Conservation (phyloP, 306 rosid genomes). For the Dicorynia guianensis region DNA sequence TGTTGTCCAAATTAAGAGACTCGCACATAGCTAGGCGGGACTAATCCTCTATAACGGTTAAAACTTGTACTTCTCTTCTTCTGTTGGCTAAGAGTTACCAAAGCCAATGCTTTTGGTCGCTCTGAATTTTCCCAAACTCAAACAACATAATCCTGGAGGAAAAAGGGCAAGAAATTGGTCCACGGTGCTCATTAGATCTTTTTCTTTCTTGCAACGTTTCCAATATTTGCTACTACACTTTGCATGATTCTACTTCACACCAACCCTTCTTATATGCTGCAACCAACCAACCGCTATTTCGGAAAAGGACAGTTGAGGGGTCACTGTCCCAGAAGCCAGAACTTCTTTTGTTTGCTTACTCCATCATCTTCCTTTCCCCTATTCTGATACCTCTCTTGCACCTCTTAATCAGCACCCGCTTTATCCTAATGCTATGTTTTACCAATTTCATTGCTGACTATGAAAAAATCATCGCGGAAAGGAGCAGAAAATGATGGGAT, state of each 20-base stretch:
- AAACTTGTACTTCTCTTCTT: too few species aligned
- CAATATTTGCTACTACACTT: slow-evolving; percentile 2
- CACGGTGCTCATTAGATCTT: too few species aligned
- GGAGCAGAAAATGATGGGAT: slow-evolving; percentile 33
- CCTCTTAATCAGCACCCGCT: slow-evolving; percentile 43
- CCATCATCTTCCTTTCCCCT: slow-evolving; percentile 37
- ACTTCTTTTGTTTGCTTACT: slow-evolving; percentile 61
- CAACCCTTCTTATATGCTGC: slow-evolving; percentile 35
- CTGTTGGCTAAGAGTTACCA: too few species aligned
- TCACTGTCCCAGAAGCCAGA: slow-evolving; percentile 48
- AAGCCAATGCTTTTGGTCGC: too few species aligned
- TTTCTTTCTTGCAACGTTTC: not conserved
- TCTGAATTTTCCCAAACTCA: too few species aligned
- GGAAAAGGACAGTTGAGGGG: slow-evolving; percentile 48
- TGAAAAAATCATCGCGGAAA: slow-evolving; percentile 60
- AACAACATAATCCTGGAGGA: too few species aligned
- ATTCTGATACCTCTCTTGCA: slow-evolving; percentile 37
- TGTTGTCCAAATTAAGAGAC: too few species aligned
- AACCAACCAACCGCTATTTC: slow-evolving; percentile 59
- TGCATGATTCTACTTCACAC: slow-evolving; percentile 20
- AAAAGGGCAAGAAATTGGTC: too few species aligned
- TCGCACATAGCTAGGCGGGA: too few species aligned
- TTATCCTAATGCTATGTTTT: slow-evolving; percentile 34
- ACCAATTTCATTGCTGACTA: slow-evolving; percentile 48
- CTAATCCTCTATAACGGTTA: too few species aligned